phyloP scores from a whole-genome alignment of 2,329 filamentous ascomycete species.

The Cordyceps militaris region DNA sequence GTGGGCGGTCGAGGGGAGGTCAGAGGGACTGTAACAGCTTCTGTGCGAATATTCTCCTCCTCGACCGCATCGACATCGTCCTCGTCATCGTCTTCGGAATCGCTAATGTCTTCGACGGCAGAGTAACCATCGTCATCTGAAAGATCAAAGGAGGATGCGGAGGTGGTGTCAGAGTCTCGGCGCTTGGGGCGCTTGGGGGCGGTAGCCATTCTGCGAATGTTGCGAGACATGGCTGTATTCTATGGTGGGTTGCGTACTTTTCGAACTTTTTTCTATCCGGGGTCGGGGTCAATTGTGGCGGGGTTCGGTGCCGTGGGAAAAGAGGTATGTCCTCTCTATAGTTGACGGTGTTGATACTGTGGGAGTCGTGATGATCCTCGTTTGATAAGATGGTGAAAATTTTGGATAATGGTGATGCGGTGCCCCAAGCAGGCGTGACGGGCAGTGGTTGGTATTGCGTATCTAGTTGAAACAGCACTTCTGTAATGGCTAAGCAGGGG shows the following conservation, averaged over 20 bases:
- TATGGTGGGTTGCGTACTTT: not conserved
- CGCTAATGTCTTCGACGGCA: conserved; percentile 71
- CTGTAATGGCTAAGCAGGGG: not conserved
- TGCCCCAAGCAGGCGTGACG: conserved; percentile 7
- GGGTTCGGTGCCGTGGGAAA: not conserved
- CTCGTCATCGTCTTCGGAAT: conserved; percentile 71
- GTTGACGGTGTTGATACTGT: not conserved
- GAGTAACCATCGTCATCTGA: conserved; percentile 67
- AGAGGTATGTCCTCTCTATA: not conserved
- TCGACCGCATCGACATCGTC: conserved; percentile 71
- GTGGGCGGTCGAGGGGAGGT: conserved; percentile 45
- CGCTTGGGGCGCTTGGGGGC: conserved; percentile 41
- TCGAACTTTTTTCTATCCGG: conserved; percentile 5
- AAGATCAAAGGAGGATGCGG: conserved; percentile 48
- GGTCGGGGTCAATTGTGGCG: not conserved
- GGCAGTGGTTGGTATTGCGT: conserved; percentile 1
- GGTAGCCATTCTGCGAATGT: conserved; percentile 42
- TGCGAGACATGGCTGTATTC: conserved; percentile 42
- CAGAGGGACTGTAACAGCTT: conserved; percentile 32
- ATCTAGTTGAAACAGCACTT: conserved; percentile 1
- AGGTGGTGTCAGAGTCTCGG: conserved; percentile 42
- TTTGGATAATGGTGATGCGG: not conserved
- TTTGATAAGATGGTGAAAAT: not conserved
- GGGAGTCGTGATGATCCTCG: not conserved
- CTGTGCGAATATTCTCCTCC: conserved; percentile 62